phyloP scores from a whole-genome alignment of 257 asterid genomes.

The Parsonsia alboflavescens region DNA sequence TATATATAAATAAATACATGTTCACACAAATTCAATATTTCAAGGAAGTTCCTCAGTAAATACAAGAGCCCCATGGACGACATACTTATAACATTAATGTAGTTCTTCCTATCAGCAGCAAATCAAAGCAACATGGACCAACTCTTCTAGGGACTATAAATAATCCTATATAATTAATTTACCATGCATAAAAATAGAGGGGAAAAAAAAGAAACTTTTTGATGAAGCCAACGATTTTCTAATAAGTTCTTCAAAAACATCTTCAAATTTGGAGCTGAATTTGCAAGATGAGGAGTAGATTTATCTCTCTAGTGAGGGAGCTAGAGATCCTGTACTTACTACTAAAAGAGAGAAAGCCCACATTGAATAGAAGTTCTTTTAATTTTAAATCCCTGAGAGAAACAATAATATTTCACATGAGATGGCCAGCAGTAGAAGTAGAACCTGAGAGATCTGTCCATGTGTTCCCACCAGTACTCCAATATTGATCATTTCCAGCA shows the following conservation, averaged over 20 bases:
- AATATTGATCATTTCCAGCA: conserved; percentile 24
- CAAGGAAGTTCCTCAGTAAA: not conserved
- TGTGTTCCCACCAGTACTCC: conserved; percentile 20
- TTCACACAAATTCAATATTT: not conserved
- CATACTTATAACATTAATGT: not conserved
- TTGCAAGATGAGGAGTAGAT: too few relatives aligned
- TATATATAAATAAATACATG: not conserved
- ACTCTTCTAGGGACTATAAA: not conserved
- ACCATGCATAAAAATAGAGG: conserved; percentile 9
- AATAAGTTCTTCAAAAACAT: not conserved
- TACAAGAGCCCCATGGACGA: not conserved
- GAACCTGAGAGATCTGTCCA: conserved; percentile 27
- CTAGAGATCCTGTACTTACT: too few relatives aligned
- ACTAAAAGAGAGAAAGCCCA: not conserved
- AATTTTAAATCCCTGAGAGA: too few relatives aligned
- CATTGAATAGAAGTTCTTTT: not conserved
- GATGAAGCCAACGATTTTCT: not conserved
- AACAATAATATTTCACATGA: not conserved
- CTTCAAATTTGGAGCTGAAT: not conserved
- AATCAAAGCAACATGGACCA: too few relatives aligned
- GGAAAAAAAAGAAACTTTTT: not conserved
- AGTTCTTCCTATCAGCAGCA: too few relatives aligned
- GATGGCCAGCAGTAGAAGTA: conserved; percentile 23
- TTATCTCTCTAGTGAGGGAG: too few relatives aligned
- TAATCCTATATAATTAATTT: not conserved